phyloP scores from a whole-genome alignment of 176 grass and related monocot species.

The Ensete ventricosum region DNA sequence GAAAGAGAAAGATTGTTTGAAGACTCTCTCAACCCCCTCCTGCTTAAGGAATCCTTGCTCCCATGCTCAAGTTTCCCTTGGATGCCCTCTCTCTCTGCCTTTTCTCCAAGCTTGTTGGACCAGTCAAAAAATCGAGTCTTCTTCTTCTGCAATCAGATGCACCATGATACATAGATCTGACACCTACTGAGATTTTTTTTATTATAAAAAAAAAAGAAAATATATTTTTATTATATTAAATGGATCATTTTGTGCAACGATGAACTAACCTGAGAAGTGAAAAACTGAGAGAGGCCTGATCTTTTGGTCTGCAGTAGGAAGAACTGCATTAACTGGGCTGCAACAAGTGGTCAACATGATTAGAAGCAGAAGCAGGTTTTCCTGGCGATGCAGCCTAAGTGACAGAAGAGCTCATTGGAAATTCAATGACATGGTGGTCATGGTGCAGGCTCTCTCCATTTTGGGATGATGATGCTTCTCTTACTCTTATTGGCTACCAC shows the following conservation, averaged over 20 bases:
- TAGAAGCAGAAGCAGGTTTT: conserved; percentile 19
- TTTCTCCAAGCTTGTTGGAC: conserved; percentile 42
- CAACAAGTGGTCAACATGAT: conserved; percentile 11
- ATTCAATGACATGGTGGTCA: conserved; percentile 60
- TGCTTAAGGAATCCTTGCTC: conserved; percentile 59
- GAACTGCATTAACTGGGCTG: conserved; percentile 8
- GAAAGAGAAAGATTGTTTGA: conserved; percentile 69
- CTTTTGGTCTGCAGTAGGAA: conserved; percentile 24
- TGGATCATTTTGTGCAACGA: too few species aligned
- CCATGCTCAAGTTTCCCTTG: conserved; percentile 63
- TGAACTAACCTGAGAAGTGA: too few species aligned
- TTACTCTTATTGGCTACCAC: not conserved
- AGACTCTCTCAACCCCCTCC: conserved; percentile 61
- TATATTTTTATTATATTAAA: too few species aligned
- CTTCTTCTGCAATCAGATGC: conserved; percentile 13
- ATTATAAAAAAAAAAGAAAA: too few species aligned
- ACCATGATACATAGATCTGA: not conserved
- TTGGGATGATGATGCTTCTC: conserved; percentile 5
- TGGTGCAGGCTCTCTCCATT: conserved; percentile 32
- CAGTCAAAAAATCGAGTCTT: conserved; percentile 13
- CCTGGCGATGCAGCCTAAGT: conserved; percentile 39
- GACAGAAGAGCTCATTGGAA: conserved; percentile 45
- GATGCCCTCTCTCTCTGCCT: conserved; percentile 58
- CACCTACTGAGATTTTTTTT: too few species aligned
- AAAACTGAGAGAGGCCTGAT: too few species aligned